Base-by-base conservation (phyloP, 495 filamentous ascomycete genomes). In the Letharia lupina region DNA sequence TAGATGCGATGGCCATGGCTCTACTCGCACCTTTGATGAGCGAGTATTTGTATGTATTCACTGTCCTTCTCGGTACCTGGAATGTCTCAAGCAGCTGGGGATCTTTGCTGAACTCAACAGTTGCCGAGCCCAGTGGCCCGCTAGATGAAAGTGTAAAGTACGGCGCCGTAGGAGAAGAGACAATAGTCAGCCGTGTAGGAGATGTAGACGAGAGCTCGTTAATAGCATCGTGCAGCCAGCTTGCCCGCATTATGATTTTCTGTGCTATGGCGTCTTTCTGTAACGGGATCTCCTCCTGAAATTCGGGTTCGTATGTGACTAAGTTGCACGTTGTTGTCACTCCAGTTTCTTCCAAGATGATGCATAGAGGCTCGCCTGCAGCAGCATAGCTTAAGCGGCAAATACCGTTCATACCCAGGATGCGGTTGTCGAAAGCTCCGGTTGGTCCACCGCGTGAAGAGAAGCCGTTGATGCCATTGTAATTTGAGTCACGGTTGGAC, bases 191-290 rank as follows among this genome's bases (percentile, higher is more conserved):
- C 37, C 77, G 74, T 67, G 81, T 81, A 1, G 90, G 91, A 45
- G 75, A 82, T 16, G 90, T 87, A 0, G 88, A 86, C n/a, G 85
- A 84, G 8, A 97, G 83, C 75, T 97, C 92, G 28, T 81, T 83
- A 68, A 96, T 81, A n/a, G 89, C 87, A 74, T 96, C 91, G 62
- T 91, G 83, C 18, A 97, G 82, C 84, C 86, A 92, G 63, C 83
- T 83, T 42, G 89, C 84, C 63, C 89, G 87, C 87, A 95, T 96
- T 75, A 98, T 98, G 63, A 96, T 90, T 70, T 98, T 98, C 78
- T 94, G 89, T 47, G 86, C 82, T 8, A 96, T 81, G 47, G 85
- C 82, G 50, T 93, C 85, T 47, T 89, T 84, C 71, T 90, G 84
- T 42, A 96, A 86, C 12, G 93, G 93, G 44, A 98, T 96, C 62